A percentile compares a stretch with the other conserved stretches of the same genome.
Evolutionary conservation across 352 stramenopile species (phyloP).

Genomic region (Globisporangium cederbergense): DNA sequence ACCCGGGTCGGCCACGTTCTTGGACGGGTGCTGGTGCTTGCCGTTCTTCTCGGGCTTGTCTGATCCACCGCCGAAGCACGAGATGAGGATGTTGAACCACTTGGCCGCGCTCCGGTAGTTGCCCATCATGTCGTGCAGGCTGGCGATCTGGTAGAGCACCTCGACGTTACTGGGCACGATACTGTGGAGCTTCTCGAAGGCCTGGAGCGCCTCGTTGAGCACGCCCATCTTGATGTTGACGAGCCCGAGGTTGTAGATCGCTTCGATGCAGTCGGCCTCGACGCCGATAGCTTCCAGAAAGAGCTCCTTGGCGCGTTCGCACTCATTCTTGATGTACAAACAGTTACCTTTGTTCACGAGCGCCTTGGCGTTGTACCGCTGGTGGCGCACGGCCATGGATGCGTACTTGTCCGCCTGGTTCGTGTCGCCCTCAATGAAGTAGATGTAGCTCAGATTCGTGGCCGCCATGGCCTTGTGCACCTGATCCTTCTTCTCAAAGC

Average conservation of each 20-base stretch:
- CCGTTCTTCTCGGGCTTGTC: conserved; percentile 51
- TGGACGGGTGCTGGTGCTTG: conserved; percentile 29
- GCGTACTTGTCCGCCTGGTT: conserved; percentile 91
- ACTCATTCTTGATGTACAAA: conserved; percentile 92
- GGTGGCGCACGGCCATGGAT: conserved; percentile 88
- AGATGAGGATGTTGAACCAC: conserved; percentile 94
- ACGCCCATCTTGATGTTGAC: conserved; percentile 89
- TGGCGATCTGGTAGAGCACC: conserved; percentile 96
- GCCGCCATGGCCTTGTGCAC: conserved; percentile 91
- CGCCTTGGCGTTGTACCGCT: conserved; percentile 96
- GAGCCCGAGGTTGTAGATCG: conserved; percentile 96
- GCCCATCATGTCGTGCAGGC: conserved; percentile 91
- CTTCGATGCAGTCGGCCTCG: conserved; percentile 93
- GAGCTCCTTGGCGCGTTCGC: conserved; percentile 91
- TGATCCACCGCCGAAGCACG: conserved; percentile 84
- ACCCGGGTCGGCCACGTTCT: conserved; percentile 67
- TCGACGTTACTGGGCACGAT: conserved; percentile 91
- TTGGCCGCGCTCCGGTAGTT: conserved; percentile 89
- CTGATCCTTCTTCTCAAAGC: conserved; percentile 95
- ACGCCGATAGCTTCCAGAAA: conserved; percentile 95
- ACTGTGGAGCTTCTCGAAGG: conserved; percentile 96
- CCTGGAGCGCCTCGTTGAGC: conserved; percentile 89
- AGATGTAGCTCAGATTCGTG: conserved; percentile 96
- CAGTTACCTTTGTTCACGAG: conserved; percentile 98
- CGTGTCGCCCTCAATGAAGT: conserved; percentile 94